Conservation (phyloP, 768 basidiomycete genomes). For the Hygrophorus russula region DNA sequence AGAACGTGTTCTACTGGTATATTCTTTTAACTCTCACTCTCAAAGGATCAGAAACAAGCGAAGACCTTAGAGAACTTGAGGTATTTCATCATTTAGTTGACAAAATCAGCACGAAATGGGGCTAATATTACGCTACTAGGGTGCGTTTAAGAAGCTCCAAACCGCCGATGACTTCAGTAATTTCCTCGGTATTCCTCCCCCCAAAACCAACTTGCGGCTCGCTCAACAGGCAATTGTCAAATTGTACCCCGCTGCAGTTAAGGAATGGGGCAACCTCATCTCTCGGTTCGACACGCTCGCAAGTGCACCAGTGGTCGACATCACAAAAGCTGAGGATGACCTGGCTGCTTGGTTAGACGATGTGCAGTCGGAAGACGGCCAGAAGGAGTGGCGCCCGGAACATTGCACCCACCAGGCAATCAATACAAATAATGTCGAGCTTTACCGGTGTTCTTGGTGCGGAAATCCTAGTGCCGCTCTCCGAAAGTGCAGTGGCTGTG, state of each 20-base stretch:
- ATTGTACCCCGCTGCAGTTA: constrained; percentile 29
- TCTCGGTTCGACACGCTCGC: constrained; percentile 9
- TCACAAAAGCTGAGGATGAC: constrained; percentile 41
- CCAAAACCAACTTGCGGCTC: constrained; percentile 41
- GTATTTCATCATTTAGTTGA: constrained; percentile 19
- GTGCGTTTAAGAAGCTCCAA: constrained; percentile 30
- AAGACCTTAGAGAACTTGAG: constrained; percentile 38
- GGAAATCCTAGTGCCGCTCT: constrained; percentile 49
- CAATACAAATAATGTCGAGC: constrained; percentile 33
- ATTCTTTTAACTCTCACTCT: constrained; percentile 41
- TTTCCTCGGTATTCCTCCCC: constrained; percentile 33
- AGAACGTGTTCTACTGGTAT: constrained; percentile 49
- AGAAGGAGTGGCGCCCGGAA: constrained; percentile 17
- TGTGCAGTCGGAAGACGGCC: constrained; percentile 26
- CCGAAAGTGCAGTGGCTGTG: constrained; percentile 32
- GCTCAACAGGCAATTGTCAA: constrained; percentile 40
- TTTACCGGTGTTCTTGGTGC: constrained; percentile 58
- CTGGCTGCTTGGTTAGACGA: constrained; percentile 48
- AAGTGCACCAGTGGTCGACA: constrained; percentile 15
- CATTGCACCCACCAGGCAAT: constrained; percentile 31
- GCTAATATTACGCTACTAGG: constrained; percentile 9
- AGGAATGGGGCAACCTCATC: constrained; percentile 38
- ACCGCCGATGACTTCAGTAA: constrained; percentile 41
- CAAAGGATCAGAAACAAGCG: constrained; percentile 36
- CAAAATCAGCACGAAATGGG: not conserved